phyloP scores from a whole-genome alignment of 352 stramenopile species.

The Phytophthora foliorum region DNA sequence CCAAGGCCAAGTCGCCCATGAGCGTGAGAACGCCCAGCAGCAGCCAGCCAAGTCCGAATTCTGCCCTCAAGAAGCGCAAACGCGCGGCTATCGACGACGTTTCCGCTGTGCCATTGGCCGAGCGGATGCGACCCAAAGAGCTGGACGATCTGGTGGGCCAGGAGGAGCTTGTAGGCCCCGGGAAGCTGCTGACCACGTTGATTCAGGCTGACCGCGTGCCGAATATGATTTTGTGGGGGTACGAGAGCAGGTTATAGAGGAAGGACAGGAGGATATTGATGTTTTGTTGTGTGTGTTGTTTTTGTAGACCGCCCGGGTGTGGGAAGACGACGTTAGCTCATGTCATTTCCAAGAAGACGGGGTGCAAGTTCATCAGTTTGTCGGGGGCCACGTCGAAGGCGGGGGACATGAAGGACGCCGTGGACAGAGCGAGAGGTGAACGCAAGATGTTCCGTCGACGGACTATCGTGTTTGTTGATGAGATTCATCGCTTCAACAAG shows the following conservation, averaged over 20 bases:
- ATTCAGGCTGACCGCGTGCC: slow-evolving; percentile 78
- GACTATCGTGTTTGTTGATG: slow-evolving; percentile 91
- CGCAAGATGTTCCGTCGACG: slow-evolving; percentile 64
- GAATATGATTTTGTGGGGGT: slow-evolving; percentile 91
- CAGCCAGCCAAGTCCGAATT: slow-evolving; percentile 17
- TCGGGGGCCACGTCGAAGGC: slow-evolving; percentile 81
- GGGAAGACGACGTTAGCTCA: slow-evolving; percentile 89
- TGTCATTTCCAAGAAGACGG: slow-evolving; percentile 77
- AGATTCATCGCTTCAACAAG: slow-evolving; percentile 92
- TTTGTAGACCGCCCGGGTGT: slow-evolving; percentile 76
- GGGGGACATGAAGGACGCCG: slow-evolving; percentile 77
- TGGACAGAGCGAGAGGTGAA: slow-evolving; percentile 78
- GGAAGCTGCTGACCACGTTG: slow-evolving; percentile 69
- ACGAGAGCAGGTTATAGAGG: slow-evolving; percentile 1
- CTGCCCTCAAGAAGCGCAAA: slow-evolving; percentile 65
- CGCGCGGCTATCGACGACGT: slow-evolving; percentile 31
- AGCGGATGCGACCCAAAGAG: slow-evolving; percentile 73
- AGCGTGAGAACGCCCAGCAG: slow-evolving; percentile 9
- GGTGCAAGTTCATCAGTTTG: slow-evolving; percentile 75
- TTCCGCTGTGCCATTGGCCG: slow-evolving; percentile 64
- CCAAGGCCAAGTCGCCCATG: slow-evolving; percentile 24
- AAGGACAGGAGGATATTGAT: slow-evolving; percentile 1
- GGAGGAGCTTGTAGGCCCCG: slow-evolving; percentile 68
- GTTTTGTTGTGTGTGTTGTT: slow-evolving; percentile 2
- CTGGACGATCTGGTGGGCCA: slow-evolving; percentile 77